Evolutionary conservation across 495 filamentous ascomycete genomes (phyloP), one percentile per base, ranked within the genome.

Genomic region (Penicillium paradoxum): DNA sequence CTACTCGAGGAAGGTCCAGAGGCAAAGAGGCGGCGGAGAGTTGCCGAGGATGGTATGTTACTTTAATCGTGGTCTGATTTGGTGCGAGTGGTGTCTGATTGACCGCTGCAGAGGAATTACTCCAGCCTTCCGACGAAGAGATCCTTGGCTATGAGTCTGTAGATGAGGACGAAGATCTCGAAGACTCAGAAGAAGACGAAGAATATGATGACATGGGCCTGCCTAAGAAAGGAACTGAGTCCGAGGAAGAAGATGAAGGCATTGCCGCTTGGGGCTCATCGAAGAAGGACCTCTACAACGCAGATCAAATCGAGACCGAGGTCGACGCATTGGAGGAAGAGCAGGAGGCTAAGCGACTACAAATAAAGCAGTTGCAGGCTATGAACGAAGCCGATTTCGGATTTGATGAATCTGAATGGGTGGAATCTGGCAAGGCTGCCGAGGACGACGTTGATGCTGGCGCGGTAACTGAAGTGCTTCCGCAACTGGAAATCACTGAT

Each of bases 301-400:
- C 89, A 30, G 90, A 95, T 61, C 77, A 80, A 18, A 95, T 93
- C 49, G 88, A 95, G 67, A 96, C 89, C 6, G 92, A 96, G 67
- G 83, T 84, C 46, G 92, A 95, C 76, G 91, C 92, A 1, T 66
- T 93, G 50, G 91, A 91, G 58, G 93, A 98, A 74, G 95, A 97
- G 67, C 79, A 80, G 6, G 93, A 97, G 62, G 93, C 92, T 21
- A 82, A 83, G 60, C 74, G 91, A 40, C 66, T 97, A 24, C 93
- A 97, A 69, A 81, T 89, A 64, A 97, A 95, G 79, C 91, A 90
- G 58, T 66, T 97, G 41, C 74, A 88, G 59, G 83, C 84, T 53
- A 89, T 96, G 85, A 77, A 83, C 14, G 91, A 93, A 62, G 88
- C 84, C 36, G 95, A 98, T 65, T 97, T 95, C 61, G 84, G 88